Evolutionary conservation across 1,284 basidiomycete species (phyloP), one percentile per base, ranked within the genome.

Genomic region (Laetiporus sulphureus): DNA sequence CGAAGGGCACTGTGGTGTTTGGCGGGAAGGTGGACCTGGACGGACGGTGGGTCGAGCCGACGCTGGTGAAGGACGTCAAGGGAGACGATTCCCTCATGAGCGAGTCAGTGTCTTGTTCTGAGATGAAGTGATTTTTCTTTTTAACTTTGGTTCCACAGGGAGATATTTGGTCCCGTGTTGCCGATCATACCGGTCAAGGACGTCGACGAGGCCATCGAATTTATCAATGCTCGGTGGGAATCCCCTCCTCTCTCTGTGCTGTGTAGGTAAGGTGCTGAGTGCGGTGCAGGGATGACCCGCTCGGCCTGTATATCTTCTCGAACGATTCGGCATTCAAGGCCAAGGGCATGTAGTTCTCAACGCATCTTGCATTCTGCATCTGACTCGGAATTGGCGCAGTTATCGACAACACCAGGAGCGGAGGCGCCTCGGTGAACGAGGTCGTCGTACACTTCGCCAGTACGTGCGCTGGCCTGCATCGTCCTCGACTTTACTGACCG

Each of bases 271-370:
- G n/a, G n/a, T n/a, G n/a, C n/a, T n/a, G n/a, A n/a, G n/a, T n/a
- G n/a, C n/a, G n/a, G n/a, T n/a, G n/a, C 25, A 83, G 82, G 34
- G 85, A 86, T 42, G 79, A 89, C 49, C 86, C 90, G 2, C 71
- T 92, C 5, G 75, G 79, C 0, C 62, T 7, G 25, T 91, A 10
- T 91, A 92, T 53, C 75, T 88, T 24, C 92, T 91, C 65, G 71
- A 83, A 73, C 40, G 73, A 83, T 53, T 52, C 69, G 1, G 61
- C 59, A 18, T 72, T 80, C 55, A 86, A 86, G 60, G 59, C 69
- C 16, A 80, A 82, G 61, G 73, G 83, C 77, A 48, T 5, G 45
- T n/a, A n/a, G n/a, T n/a, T n/a, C n/a, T n/a, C n/a, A n/a, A n/a
- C n/a, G n/a, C n/a, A n/a, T n/a, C 22, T 25, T 16, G 15, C 15